Evolutionary conservation across 768 basidiomycete species (phyloP).

Genomic region (Lyophyllum decastes): DNA sequence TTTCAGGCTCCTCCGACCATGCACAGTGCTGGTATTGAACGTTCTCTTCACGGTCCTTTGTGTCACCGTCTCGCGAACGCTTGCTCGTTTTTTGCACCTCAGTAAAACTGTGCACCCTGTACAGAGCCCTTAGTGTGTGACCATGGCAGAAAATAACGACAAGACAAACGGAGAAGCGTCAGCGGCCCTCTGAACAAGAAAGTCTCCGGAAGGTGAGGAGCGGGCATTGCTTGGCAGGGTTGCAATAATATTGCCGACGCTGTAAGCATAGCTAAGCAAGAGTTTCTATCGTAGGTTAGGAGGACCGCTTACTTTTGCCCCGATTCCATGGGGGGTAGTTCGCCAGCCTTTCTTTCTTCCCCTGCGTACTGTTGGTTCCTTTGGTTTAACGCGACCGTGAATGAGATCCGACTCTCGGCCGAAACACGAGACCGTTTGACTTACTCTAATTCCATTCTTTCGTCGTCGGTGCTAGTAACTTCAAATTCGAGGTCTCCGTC

Average conservation of each 20-base stretch:
- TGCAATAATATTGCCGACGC: not conserved
- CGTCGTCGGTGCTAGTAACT: constrained; percentile 17
- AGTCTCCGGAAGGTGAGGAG: not conserved
- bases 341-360: not conserved
- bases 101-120: not conserved
- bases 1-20: not conserved
- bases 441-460: not conserved
- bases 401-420: not conserved
- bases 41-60: not conserved
- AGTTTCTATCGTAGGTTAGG: not conserved
- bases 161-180: not conserved
- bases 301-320: not conserved
- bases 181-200: not conserved
- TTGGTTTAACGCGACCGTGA: not conserved
- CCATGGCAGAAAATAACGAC: not conserved
- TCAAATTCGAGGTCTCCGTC: constrained; percentile 3
- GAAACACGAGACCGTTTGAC: not conserved
- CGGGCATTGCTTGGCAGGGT: not conserved
- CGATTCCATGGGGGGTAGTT: not conserved
- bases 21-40: constrained; percentile 1
- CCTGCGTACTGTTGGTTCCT: not conserved
- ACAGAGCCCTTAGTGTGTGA: not conserved
- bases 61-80: not conserved
- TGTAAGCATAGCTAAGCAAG: not conserved
- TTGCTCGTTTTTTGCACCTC: not conserved